Conservation (phyloP, 805 yeast genomes). For the Torulaspora delbrueckii region DNA sequence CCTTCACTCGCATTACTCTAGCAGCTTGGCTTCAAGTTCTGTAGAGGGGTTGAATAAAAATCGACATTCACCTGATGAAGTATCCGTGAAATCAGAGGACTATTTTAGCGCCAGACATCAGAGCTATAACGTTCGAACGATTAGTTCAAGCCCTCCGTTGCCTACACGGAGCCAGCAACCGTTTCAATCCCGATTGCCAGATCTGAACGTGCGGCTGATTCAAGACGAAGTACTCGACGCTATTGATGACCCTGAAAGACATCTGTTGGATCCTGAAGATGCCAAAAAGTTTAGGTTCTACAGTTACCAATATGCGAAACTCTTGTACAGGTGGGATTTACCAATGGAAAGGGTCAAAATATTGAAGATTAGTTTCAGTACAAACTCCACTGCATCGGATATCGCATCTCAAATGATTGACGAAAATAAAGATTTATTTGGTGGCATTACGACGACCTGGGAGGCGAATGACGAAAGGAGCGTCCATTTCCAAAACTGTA, state of each 20-base stretch:
- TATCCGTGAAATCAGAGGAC: slow-evolving; percentile 28
- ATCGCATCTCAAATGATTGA: slow-evolving; percentile 2
- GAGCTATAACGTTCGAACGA: neutral
- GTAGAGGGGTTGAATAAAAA: slow-evolving; percentile 2
- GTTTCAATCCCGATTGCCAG: slow-evolving; percentile 16
- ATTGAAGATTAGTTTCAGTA: slow-evolving; percentile 46
- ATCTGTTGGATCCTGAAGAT: slow-evolving; percentile 26
- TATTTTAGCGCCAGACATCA: slow-evolving; percentile 20
- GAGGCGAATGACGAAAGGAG: slow-evolving; percentile 4
- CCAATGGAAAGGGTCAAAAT: slow-evolving; percentile 76
- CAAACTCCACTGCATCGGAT: slow-evolving; percentile 3
- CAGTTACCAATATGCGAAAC: slow-evolving; percentile 72
- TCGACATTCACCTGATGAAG: slow-evolving; percentile 12
- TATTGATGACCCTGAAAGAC: slow-evolving; percentile 14
- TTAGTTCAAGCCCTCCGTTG: slow-evolving; percentile 9
- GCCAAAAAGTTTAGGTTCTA: slow-evolving; percentile 31
- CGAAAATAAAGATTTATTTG: slow-evolving; percentile 10
- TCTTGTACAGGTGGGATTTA: slow-evolving; percentile 78
- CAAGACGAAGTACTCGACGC: slow-evolving; percentile 29
- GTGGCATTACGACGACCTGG: slow-evolving; percentile 23
- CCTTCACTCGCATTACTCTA: slow-evolving; percentile 17
- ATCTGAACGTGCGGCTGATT: slow-evolving; percentile 24
- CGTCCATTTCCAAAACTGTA: slow-evolving; percentile 45
- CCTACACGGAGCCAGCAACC: slow-evolving; percentile 6
- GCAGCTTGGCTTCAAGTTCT: slow-evolving; percentile 9